phyloP scores from a whole-genome alignment of 495 filamentous ascomycete genomes.

The Aspergillus sparsus region DNA sequence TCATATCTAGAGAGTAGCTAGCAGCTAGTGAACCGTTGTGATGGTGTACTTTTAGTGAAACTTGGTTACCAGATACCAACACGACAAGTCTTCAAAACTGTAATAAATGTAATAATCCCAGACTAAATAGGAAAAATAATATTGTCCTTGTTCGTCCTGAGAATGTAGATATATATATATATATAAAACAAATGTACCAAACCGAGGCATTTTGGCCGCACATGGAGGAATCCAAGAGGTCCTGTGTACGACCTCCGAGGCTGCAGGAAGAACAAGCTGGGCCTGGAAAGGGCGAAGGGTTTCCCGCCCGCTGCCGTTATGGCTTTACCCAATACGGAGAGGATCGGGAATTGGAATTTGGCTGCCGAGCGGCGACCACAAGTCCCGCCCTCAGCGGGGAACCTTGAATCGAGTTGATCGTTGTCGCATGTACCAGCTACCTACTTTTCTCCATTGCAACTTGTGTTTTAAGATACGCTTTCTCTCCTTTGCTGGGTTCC shows the following conservation, averaged over 20 bases:
- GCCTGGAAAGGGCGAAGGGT: constrained; percentile 6
- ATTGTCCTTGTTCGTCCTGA: background rate
- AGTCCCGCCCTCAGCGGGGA: constrained; percentile 32
- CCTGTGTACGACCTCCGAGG: constrained; percentile 7
- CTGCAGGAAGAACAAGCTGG: background rate
- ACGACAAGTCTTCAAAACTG: no score
- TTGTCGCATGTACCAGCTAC: constrained; percentile 31
- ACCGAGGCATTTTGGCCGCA: constrained; percentile 11
- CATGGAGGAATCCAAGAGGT: constrained; percentile 6
- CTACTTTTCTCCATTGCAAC: constrained; percentile 24
- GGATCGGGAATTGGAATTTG: constrained; percentile 33
- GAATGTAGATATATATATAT: background rate
- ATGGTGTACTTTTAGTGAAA: no score
- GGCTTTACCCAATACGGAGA: constrained; percentile 37
- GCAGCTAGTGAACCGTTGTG: no score
- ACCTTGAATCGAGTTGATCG: constrained; percentile 30
- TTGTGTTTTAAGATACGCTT: constrained; percentile 5
- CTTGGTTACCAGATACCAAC: no score
- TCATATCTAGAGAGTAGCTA: no score
- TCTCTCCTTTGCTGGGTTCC: constrained; percentile 6
- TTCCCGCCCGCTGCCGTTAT: background rate
- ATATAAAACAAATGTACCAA: background rate
- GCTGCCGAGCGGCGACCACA: constrained; percentile 19
- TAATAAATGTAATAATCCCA: background rate
- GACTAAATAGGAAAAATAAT: background rate